A percentile compares a stretch with the other conserved stretches of the same genome.
phyloP scores from a whole-genome alignment of 1,284 basidiomycete genomes.

The Cryptococcus deneoformans region DNA sequence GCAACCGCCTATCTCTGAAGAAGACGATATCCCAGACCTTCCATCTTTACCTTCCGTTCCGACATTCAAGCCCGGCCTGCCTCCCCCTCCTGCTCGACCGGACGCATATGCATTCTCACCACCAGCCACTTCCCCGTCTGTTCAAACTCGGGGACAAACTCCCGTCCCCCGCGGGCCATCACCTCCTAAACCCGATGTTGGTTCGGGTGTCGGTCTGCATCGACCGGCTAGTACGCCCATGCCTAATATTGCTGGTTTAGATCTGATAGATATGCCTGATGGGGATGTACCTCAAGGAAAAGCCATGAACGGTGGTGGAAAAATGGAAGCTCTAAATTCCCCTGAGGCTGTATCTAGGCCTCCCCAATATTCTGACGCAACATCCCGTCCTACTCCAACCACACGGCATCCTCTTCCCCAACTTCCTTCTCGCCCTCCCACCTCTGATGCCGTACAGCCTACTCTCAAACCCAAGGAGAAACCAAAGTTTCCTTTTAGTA shows the following conservation, averaged over 20 bases:
- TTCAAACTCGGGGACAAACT: not conserved
- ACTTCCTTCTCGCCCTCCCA: not conserved
- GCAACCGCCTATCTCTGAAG: not conserved
- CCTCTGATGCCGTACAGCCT: not conserved
- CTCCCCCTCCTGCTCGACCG: slow-evolving; percentile 20
- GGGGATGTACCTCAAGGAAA: slow-evolving; percentile 2
- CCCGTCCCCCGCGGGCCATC: not conserved
- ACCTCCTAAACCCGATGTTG: slow-evolving; percentile 18
- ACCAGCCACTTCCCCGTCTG: slow-evolving; percentile 12
- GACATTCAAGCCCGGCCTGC: slow-evolving; percentile 15
- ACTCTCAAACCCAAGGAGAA: slow-evolving; percentile 9
- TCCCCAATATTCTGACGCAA: not conserved
- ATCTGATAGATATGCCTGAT: not conserved
- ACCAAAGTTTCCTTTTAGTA: slow-evolving; percentile 57
- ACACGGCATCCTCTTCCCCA: not conserved
- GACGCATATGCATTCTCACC: slow-evolving; percentile 2
- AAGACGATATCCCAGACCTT: slow-evolving; percentile 6
- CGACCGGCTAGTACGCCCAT: slow-evolving; percentile 23
- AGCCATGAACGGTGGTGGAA: not conserved
- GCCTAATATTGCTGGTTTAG: slow-evolving; percentile 15
- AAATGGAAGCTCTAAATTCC: slow-evolving; percentile 9
- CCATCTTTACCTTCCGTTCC: slow-evolving; percentile 12
- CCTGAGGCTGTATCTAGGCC: slow-evolving; percentile 20
- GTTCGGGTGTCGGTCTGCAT: slow-evolving; percentile 20
- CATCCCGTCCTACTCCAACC: not conserved